Base-by-base conservation (phyloP, 2,329 filamentous ascomycete genomes). In the Cladosporium halotolerans region DNA sequence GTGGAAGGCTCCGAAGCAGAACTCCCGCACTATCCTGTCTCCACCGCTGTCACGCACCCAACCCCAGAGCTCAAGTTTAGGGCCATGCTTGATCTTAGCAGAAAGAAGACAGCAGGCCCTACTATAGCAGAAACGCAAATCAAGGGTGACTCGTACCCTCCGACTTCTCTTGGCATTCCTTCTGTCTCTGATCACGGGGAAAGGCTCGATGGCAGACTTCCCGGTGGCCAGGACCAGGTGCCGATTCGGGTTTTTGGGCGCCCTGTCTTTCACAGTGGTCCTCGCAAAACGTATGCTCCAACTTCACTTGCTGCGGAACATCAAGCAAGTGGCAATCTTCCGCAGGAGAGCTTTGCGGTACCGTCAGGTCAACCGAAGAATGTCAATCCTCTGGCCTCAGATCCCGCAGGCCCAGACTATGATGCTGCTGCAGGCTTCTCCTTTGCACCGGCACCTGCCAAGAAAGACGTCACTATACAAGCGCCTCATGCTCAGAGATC, bases 91-190 rank as follows among this genome's bases (percentile, higher is more conserved):
- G 38, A 38, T 8, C 6, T 6, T n/a, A n/a, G 28, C 9, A 46
- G 16, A 11, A 16, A 3, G 9, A 32, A 19, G 13, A 31, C n/a
- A 10, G 47, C 23, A 33, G 28, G 23, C 16, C 38, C 47, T 19
- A 51, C 32, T 18, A 43, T 51, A 23, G 47, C 39, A 16, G 39
- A 51, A 13, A 51, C 40, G 3, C 47, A 58, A 8, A 50, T 60
- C 45, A 57, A 57, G 41, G 58, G 58, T 10, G 58, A 60, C 48
- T 57, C 58, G 2, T 58, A 58, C 19, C 58, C 58, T 11, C 46
- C 45, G 5, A 60, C 58, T 32, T 57, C 58, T 34, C 41, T 45
- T 33, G 58, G 56, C 14, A 41, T 31, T 44, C 47, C 47, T 23
- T 51, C 47, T 11, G 16, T 51, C 38, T 36, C 31, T 23, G 39